Conservation (phyloP, 805 yeast genomes). For the Yarrowia deformans region DNA sequence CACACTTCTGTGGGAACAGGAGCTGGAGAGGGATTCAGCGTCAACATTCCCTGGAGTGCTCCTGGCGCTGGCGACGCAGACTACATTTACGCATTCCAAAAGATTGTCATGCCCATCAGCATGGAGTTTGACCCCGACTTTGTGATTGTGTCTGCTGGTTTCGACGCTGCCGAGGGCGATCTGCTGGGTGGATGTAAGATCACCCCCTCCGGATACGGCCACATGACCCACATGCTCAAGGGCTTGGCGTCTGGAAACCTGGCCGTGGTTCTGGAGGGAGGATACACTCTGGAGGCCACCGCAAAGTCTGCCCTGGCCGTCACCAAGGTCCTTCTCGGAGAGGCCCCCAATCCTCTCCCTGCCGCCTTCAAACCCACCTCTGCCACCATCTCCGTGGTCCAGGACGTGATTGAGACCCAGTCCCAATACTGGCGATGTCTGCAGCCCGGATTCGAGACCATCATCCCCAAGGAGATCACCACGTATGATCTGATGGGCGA, state of each 20-base stretch:
- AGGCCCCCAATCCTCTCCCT: slow-evolving; percentile 77
- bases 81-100: slow-evolving; percentile 87
- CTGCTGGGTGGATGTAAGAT: slow-evolving; percentile 96
- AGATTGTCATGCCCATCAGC: slow-evolving; percentile 85
- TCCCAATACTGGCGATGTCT: slow-evolving; percentile 87
- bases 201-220: slow-evolving; percentile 94
- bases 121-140: slow-evolving; percentile 91
- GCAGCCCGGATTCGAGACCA: slow-evolving; percentile 61
- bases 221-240: slow-evolving; percentile 91
- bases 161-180: slow-evolving; percentile 99
- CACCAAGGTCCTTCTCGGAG: slow-evolving; percentile 89
- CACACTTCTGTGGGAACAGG: slow-evolving; percentile 85
- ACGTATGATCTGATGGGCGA: slow-evolving; percentile 53
- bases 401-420: slow-evolving; percentile 80
- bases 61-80: slow-evolving; percentile 96
- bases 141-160: slow-evolving; percentile 92
- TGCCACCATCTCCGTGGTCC: slow-evolving; percentile 80
- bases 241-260: slow-evolving; percentile 86
- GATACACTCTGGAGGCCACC: slow-evolving; percentile 90
- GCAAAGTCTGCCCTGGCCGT: slow-evolving; percentile 91
- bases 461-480: slow-evolving; percentile 33
- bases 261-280: slow-evolving; percentile 94
- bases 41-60: slow-evolving; percentile 92
- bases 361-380: slow-evolving; percentile 69
- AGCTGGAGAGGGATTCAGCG: slow-evolving; percentile 82